These are phyloP conservation scores for Emergomyces pasteurianus DNA, from an alignment of 2,329 filamentous ascomycete species.

Conservation along the genomic window DNA sequence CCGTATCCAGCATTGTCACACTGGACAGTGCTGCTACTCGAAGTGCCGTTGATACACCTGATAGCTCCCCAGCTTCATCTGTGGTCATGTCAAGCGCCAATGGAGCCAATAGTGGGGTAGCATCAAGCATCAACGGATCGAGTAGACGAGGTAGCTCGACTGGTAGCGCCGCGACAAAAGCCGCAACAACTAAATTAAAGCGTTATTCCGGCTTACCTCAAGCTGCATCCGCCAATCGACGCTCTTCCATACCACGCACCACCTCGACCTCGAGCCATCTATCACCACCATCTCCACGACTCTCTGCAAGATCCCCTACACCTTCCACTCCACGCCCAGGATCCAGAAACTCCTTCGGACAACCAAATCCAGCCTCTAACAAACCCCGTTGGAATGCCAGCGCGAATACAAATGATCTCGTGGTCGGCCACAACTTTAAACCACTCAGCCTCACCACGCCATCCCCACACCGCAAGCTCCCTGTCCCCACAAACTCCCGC, in stretches of 20 bases:
- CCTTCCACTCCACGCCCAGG: constrained; percentile 23
- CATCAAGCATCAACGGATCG: constrained; percentile 31
- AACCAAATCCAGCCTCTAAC: constrained; percentile 17
- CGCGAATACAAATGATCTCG: constrained; percentile 50
- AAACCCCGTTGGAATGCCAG: constrained; percentile 62
- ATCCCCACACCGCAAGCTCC: constrained; percentile 37
- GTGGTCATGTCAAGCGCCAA: constrained; percentile 45
- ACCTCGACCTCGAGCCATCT: constrained; percentile 12
- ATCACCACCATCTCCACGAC: constrained; percentile 6
- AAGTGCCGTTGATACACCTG: constrained; percentile 59
- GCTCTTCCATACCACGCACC: constrained; percentile 28
- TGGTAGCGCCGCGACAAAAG: constrained; percentile 28
- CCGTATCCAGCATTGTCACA: constrained; percentile 82
- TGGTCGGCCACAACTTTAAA: constrained; percentile 57
- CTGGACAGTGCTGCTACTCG: constrained; percentile 62
- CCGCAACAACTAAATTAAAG: constrained; percentile 28
- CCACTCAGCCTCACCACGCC: constrained; percentile 49
- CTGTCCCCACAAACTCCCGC: constrained; percentile 21
- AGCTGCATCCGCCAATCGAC: constrained; percentile 18
- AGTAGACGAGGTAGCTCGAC: constrained; percentile 38
- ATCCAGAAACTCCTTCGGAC: constrained; percentile 13
- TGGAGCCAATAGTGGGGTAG: constrained; percentile 34
- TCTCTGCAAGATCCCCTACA: constrained; percentile 21
- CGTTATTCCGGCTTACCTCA: constrained; percentile 40
- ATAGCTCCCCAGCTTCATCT: constrained; percentile 59